These are phyloP conservation scores for Simplicillium sp. DNA, from an alignment of 2,329 filamentous ascomycete genomes.

Conservation along the genomic window DNA sequence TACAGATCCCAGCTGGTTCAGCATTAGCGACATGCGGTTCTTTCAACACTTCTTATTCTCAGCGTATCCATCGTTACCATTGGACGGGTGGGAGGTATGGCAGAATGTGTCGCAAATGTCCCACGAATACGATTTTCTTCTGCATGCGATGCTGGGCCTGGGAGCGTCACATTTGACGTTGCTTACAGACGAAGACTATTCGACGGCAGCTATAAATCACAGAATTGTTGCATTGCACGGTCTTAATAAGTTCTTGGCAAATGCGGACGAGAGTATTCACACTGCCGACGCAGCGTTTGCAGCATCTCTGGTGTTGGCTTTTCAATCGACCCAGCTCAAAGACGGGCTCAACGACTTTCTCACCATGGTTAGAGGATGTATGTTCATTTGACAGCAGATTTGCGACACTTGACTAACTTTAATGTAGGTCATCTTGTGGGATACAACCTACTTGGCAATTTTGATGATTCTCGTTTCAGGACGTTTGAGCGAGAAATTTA, in stretches of 20 bases:
- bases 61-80: constrained; percentile 30
- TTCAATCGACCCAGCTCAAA: constrained; percentile 27
- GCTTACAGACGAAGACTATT: constrained; percentile 12
- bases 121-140: constrained; percentile 30
- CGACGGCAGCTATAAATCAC: constrained; percentile 21
- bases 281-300: constrained; percentile 28
- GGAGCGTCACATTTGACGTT: constrained; percentile 27
- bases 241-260: constrained; percentile 23
- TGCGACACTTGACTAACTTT: background rate
- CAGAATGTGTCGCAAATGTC: constrained; percentile 24
- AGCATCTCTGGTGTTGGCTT: constrained; percentile 24
- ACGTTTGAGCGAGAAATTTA: constrained; percentile 17
- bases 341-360: constrained; percentile 30
- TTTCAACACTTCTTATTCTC: constrained; percentile 42
- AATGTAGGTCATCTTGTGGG: constrained; percentile 17
- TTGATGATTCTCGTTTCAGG: constrained; percentile 15
- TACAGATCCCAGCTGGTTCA: constrained; percentile 20
- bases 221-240: constrained; percentile 24
- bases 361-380: constrained; percentile 27
- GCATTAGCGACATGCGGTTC: constrained; percentile 35
- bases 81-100: constrained; percentile 26
- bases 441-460: constrained; percentile 8
- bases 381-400: constrained; percentile 6
- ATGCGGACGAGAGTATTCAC: constrained; percentile 14
- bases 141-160: constrained; percentile 30